A percentile compares a stretch with the other conserved stretches of the same genome.
These are phyloP conservation scores for Penstemon newberryi DNA, from an alignment of 257 asterid species.

Conservation along the genomic window DNA sequence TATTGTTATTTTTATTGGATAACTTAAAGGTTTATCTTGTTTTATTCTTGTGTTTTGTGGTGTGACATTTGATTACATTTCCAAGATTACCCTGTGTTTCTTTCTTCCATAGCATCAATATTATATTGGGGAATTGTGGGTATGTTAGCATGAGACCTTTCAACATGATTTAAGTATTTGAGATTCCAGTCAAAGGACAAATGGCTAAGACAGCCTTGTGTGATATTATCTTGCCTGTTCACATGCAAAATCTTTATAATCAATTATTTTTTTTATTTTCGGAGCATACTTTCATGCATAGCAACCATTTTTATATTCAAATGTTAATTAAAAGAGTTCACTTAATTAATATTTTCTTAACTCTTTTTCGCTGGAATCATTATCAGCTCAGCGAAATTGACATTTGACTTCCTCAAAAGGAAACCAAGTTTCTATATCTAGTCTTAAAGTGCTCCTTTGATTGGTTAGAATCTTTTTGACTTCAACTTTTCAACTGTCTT, in stretches of 20 bases:
- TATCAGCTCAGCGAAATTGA: conserved; percentile 39
- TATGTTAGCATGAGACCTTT: conserved; percentile 48
- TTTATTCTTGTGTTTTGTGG: conserved; percentile 48
- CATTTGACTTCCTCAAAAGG: conserved; percentile 57
- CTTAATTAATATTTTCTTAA: conserved; percentile 42
- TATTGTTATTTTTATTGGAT: conserved; percentile 27
- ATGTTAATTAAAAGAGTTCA: conserved; percentile 35
- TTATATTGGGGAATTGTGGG: conserved; percentile 38
- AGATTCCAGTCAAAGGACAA: conserved; percentile 63
- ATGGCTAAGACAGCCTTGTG: conserved; percentile 48
- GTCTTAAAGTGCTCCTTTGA: conserved; percentile 25
- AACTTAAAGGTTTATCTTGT: conserved; percentile 45
- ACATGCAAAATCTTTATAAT: conserved; percentile 65
- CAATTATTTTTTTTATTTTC: conserved; percentile 36
- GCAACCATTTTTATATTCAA: conserved; percentile 34
- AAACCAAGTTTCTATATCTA: conserved; percentile 29
- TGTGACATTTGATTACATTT: conserved; percentile 36
- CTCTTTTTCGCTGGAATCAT: conserved; percentile 50
- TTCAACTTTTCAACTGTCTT: conserved; percentile 21
- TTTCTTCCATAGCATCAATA: conserved; percentile 34
- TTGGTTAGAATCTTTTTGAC: conserved; percentile 39
- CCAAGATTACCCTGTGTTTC: conserved; percentile 38
- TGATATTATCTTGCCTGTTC: conserved; percentile 52
- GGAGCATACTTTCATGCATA: conserved; percentile 37
- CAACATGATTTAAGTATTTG: conserved; percentile 42